Evolutionary conservation across 352 stramenopile genomes (phyloP).

Genomic region (Pythium brachiatum): DNA sequence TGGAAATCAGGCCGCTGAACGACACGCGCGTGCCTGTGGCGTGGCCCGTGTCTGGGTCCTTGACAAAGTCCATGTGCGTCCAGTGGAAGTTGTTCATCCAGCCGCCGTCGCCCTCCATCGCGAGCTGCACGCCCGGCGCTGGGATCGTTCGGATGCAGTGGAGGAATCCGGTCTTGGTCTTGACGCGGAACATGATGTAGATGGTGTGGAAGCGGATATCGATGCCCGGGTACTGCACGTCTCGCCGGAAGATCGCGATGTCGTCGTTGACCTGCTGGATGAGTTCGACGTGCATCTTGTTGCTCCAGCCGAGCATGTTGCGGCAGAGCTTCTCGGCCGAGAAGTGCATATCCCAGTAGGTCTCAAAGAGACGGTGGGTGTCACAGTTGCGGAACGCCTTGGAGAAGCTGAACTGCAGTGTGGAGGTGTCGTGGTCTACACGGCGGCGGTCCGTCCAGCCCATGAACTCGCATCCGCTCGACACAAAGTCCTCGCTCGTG

Average conservation of each 20-base stretch:
- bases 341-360: slow-evolving; percentile 32
- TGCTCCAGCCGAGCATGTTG: slow-evolving; percentile 30
- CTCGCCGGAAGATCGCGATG: slow-evolving; percentile 26
- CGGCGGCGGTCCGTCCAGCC: slow-evolving; percentile 24
- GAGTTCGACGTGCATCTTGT: slow-evolving; percentile 29
- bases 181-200: slow-evolving; percentile 32
- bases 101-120: slow-evolving; percentile 22
- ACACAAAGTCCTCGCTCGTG: slow-evolving; percentile 26
- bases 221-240: slow-evolving; percentile 29
- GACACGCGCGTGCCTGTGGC: slow-evolving; percentile 20
- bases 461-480: slow-evolving; percentile 29
- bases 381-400: slow-evolving; percentile 28
- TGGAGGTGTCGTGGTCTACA: slow-evolving; percentile 23
- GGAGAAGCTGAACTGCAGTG: slow-evolving; percentile 31
- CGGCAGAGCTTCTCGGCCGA: slow-evolving; percentile 27
- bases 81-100: slow-evolving; percentile 37
- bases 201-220: slow-evolving; percentile 26
- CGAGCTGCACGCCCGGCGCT: slow-evolving; percentile 14
- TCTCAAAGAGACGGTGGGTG: slow-evolving; percentile 25
- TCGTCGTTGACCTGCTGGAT: slow-evolving; percentile 28
- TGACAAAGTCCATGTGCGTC: slow-evolving; percentile 27
- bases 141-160: slow-evolving; percentile 31
- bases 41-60: slow-evolving; percentile 20
- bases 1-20: slow-evolving; percentile 28
- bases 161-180: slow-evolving; percentile 23